These are phyloP conservation scores for Pyrenochaeta sp. DNA, from an alignment of 2,329 filamentous ascomycete genomes.

Conservation along the genomic window DNA sequence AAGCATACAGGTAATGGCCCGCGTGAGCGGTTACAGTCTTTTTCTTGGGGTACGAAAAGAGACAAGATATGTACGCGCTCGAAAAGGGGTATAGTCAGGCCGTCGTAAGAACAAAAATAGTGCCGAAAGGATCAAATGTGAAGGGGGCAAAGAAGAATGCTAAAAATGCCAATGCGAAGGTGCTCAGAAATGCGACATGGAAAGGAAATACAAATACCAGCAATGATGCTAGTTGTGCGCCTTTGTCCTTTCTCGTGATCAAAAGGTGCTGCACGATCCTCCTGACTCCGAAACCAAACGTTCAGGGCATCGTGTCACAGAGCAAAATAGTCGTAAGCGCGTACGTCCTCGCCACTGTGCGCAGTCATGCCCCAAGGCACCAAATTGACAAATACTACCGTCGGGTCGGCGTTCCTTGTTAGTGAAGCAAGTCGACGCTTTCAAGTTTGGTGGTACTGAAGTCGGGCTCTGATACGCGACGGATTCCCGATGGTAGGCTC, in stretches of 20 bases:
- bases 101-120: slow-evolving; percentile 26
- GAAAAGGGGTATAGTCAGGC: slow-evolving; percentile 43
- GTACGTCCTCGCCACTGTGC: slow-evolving; percentile 14
- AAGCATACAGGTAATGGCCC: slow-evolving; percentile 44
- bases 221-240: slow-evolving; percentile 18
- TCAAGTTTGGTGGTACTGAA: slow-evolving; percentile 40
- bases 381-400: slow-evolving; percentile 13
- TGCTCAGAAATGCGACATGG: slow-evolving; percentile 21
- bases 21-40: slow-evolving; percentile 53
- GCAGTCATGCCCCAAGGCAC: slow-evolving; percentile 14
- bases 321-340: slow-evolving; percentile 19
- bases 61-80: slow-evolving; percentile 19
- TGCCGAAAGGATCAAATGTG: slow-evolving; percentile 18
- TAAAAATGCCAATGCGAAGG: slow-evolving; percentile 40
- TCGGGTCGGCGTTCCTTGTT: slow-evolving; percentile 12
- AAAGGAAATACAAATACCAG: slow-evolving; percentile 21
- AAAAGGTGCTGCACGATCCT: slow-evolving; percentile 25
- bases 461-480: slow-evolving; percentile 46
- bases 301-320: slow-evolving; percentile 12
- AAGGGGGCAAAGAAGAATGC: slow-evolving; percentile 22
- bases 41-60: slow-evolving; percentile 34
- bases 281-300: slow-evolving; percentile 20
- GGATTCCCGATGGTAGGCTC: slow-evolving; percentile 40
- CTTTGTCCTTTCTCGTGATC: slow-evolving; percentile 21
- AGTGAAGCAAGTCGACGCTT: slow-evolving; percentile 39